phyloP scores from a whole-genome alignment of 2,329 filamentous ascomycete species.

The Cercospora sojina region DNA sequence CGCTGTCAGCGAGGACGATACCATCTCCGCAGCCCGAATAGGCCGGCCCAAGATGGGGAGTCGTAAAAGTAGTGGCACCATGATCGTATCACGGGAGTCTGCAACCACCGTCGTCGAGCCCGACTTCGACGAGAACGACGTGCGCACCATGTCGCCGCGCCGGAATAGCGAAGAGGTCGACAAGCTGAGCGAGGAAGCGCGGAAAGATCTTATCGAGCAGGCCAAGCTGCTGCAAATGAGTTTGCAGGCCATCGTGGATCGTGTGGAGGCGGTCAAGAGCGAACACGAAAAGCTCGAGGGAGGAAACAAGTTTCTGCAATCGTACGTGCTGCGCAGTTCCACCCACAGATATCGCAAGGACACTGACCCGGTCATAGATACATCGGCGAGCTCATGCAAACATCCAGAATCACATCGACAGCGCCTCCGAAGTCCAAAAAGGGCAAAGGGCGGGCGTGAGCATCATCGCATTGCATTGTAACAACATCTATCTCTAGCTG shows the following conservation, averaged over 20 bases:
- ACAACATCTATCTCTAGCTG: constrained; percentile 13
- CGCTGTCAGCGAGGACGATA: constrained; percentile 37
- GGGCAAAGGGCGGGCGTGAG: constrained; percentile 30
- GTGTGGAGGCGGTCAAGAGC: constrained; percentile 88
- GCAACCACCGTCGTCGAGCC: constrained; percentile 64
- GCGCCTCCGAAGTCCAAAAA: constrained; percentile 53
- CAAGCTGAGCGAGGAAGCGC: constrained; percentile 77
- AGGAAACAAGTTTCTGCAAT: constrained; percentile 93
- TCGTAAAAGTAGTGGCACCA: constrained; percentile 74
- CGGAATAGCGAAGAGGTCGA: constrained; percentile 89
- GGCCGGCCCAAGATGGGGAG: constrained; percentile 65
- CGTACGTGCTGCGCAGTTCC: constrained; percentile 40
- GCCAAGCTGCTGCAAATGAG: constrained; percentile 86
- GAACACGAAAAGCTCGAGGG: constrained; percentile 96
- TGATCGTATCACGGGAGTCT: constrained; percentile 67
- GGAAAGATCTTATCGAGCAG: constrained; percentile 67
- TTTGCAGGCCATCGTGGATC: constrained; percentile 83
- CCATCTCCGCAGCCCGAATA: constrained; percentile 26
- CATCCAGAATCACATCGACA: constrained; percentile 58
- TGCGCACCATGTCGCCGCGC: constrained; percentile 89
- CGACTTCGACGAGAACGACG: constrained; percentile 74
- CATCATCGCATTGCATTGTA: constrained; percentile 16
- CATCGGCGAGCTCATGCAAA: constrained; percentile 91
- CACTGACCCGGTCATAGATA: constrained; percentile 65
- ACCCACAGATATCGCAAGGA: neutral